Percentiles rank a stretch among this genome's conserved stretches.
phyloP scores from a whole-genome alignment of 108 stramenopile genomes.

The Nannochloropsis gaditana region DNA sequence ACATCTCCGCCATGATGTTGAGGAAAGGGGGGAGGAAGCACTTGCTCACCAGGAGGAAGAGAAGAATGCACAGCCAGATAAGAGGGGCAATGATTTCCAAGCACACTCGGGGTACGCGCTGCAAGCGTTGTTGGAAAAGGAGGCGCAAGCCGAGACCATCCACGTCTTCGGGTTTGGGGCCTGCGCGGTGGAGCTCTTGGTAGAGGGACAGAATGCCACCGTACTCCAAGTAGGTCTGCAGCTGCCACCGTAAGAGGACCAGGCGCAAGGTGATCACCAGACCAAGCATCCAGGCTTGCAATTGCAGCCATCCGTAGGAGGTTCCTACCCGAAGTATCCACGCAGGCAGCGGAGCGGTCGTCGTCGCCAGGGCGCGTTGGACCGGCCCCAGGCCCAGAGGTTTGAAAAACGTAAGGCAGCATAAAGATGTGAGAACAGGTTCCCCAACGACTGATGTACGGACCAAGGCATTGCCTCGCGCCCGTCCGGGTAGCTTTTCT shows the following conservation, averaged over 20 bases:
- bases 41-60: background rate
- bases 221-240: conserved; percentile 20
- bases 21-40: conserved; percentile 4
- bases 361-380: background rate
- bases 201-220: background rate
- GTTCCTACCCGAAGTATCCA: background rate
- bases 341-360: background rate
- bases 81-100: conserved; percentile 9
- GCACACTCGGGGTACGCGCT: background rate
- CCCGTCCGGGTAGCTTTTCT: background rate
- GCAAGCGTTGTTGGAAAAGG: background rate
- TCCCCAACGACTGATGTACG: background rate
- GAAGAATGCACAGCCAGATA: background rate
- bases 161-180: background rate
- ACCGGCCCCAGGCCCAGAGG: background rate
- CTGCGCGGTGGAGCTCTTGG: background rate
- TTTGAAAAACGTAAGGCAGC: background rate
- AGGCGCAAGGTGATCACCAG: background rate
- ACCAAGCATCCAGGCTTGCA: background rate
- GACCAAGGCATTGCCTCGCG: background rate
- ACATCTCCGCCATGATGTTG: background rate
- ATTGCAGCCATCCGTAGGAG: background rate
- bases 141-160: background rate
- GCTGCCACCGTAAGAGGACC: background rate
- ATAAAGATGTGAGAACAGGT: background rate